A percentile compares a stretch with the other conserved stretches of the same genome.
Evolutionary conservation across 1,139 yeast genomes (phyloP).

Genomic region (Protomyces inouyei): DNA sequence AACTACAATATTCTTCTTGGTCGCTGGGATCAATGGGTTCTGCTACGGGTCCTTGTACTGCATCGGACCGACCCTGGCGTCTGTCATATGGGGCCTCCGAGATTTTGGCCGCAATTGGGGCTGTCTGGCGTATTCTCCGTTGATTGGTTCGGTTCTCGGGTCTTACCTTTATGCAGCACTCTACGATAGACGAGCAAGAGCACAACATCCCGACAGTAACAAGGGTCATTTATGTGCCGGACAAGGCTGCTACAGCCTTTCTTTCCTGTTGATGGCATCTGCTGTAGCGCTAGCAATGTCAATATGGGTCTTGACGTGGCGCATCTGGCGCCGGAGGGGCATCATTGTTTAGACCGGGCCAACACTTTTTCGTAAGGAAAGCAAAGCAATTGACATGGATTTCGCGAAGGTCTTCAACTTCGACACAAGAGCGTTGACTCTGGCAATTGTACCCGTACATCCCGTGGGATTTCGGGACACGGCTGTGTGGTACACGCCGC

Average conservation of each 20-base stretch:
- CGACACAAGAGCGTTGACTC: too few relatives aligned
- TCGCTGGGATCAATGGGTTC: constrained; percentile 13
- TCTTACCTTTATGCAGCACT: constrained; percentile 15
- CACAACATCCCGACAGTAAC: not conserved
- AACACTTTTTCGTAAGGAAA: not conserved
- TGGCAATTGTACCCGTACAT: too few relatives aligned
- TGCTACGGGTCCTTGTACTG: constrained; percentile 12
- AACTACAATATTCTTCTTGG: not conserved
- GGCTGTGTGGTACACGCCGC: too few relatives aligned
- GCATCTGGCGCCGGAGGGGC: constrained; percentile 7
- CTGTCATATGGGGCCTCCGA: constrained; percentile 17
- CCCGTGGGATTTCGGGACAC: too few relatives aligned
- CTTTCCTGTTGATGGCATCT: not conserved
- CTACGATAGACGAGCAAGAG: constrained; percentile 3
- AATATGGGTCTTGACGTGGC: constrained; percentile 7
- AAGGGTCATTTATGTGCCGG: constrained; percentile 2
- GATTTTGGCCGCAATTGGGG: constrained; percentile 24
- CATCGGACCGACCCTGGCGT: constrained; percentile 18
- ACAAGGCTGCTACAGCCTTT: not conserved
- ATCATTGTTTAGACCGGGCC: not conserved
- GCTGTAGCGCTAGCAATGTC: not conserved
- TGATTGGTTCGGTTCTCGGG: constrained; percentile 19
- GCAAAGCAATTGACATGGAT: not conserved
- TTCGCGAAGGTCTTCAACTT: not conserved
- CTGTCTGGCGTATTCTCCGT: constrained; percentile 15